Evolutionary conservation across 768 basidiomycete genomes (phyloP).

Genomic region (Serendipita indica): DNA sequence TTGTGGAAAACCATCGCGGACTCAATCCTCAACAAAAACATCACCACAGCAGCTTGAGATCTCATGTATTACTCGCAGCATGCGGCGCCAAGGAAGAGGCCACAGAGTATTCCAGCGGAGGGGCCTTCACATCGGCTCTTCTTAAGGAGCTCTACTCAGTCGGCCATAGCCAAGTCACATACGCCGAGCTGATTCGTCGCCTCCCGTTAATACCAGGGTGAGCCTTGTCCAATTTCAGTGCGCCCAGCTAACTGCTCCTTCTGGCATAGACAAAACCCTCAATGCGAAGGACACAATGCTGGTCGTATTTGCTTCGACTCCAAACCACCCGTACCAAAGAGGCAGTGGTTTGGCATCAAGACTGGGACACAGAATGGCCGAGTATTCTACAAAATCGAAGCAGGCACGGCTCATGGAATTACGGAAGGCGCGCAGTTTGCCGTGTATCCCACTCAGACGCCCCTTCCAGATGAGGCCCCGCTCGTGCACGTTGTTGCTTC

Average conservation of each 20-base stretch:
- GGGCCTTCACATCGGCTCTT: constrained; percentile 44
- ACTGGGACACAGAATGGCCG: constrained; percentile 29
- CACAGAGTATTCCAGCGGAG: constrained; percentile 46
- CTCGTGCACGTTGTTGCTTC: constrained; percentile 37
- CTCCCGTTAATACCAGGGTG: background rate
- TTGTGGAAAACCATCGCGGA: constrained; percentile 25
- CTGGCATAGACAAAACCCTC: constrained; percentile 32
- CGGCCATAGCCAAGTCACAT: constrained; percentile 41
- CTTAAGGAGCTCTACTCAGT: constrained; percentile 31
- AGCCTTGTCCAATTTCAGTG: background rate
- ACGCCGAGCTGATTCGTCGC: constrained; percentile 28
- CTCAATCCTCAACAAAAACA: constrained; percentile 30
- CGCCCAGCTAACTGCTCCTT: constrained; percentile 14
- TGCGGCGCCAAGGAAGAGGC: constrained; percentile 41
- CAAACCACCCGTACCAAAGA: constrained; percentile 35
- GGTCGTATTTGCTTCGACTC: constrained; percentile 40
- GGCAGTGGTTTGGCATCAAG: constrained; percentile 26
- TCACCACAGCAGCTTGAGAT: constrained; percentile 26
- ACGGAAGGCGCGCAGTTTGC: constrained; percentile 48
- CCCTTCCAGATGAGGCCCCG: constrained; percentile 40
- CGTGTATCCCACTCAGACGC: constrained; percentile 38
- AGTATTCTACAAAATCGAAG: constrained; percentile 34
- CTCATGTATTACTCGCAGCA: constrained; percentile 44
- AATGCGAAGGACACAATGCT: constrained; percentile 36
- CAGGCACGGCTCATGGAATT: constrained; percentile 48